Conservation (phyloP, 352 stramenopile genomes). For the Globisporangium heterothallicum region DNA sequence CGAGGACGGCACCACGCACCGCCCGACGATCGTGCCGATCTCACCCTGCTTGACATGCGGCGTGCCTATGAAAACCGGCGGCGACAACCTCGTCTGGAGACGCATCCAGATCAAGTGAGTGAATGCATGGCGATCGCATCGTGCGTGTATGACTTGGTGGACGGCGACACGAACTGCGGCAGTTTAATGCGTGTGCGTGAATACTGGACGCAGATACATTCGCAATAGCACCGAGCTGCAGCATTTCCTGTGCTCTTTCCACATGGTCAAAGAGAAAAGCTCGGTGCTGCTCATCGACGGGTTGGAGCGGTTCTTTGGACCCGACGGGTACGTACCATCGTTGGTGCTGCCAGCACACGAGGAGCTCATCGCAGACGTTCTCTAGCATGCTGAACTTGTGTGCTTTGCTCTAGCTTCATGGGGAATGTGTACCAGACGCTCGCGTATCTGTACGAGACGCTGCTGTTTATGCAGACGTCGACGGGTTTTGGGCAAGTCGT, state of each 20-base stretch:
- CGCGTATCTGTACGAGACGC: slow-evolving; percentile 45
- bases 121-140: too few relatives aligned
- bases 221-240: slow-evolving; percentile 38
- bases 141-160: background rate
- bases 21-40: slow-evolving; percentile 28
- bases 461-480: slow-evolving; percentile 38
- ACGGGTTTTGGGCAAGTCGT: slow-evolving; percentile 32
- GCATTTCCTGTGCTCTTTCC: slow-evolving; percentile 54
- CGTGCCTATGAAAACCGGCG: slow-evolving; percentile 36
- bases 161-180: too few relatives aligned
- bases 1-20: slow-evolving; percentile 17
- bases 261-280: slow-evolving; percentile 34
- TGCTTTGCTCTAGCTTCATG: slow-evolving; percentile 19
- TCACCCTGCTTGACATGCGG: slow-evolving; percentile 36
- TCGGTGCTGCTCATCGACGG: slow-evolving; percentile 52
- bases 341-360: background rate
- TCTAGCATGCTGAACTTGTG: background rate
- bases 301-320: slow-evolving; percentile 53
- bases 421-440: slow-evolving; percentile 57
- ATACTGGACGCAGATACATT: slow-evolving; percentile 32
- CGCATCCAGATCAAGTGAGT: slow-evolving; percentile 64
- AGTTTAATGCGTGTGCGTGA: background rate
- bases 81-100: slow-evolving; percentile 38
- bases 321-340: slow-evolving; percentile 18
- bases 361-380: background rate